Base-by-base conservation (phyloP, 495 filamentous ascomycete species). In the Immersiella caudata region DNA sequence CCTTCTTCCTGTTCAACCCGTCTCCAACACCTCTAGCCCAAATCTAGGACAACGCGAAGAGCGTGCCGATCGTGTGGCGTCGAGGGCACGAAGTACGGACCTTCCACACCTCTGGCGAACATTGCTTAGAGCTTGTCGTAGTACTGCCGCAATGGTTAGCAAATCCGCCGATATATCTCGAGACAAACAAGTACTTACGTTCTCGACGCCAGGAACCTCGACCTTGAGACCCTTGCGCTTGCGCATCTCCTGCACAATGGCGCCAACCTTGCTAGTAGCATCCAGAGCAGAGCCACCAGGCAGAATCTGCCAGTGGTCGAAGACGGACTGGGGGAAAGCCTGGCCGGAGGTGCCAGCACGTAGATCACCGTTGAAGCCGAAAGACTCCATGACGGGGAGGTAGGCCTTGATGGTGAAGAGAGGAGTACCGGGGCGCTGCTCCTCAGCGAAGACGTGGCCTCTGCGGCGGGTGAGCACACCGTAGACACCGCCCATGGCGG, bases 381-480 rank as follows among this genome's bases (percentile, higher is more conserved):
- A 99, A 14, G 95, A 99, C 88, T 99, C 95, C 86, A 96, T 94
- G 88, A 98, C 93, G 80, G 95, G 95, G 66, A 99, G 86, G 86
- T 97, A 99, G 69, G 95, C 93, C 90, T 98, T 98, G 87, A 99
- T 90, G 82, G 90, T 98, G 91, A 98, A 98, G 59, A 99, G 91
- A 83, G 96, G 96, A 79, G 96, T 99, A 79, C 95, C 95, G 69
- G 94, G 91, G 73, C 95, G 93, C 87, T 99, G 95, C 85, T 95
- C 92, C 86, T 99, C 95, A 74, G 85, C 83, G 89, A 98, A 98
- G 83, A 99, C 95, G 89, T 98, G 94, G 87, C 95, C 95, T 89
- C 95, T 88, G 76, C 94, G 85, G 78, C 95, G 92, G 84, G 96
- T 97, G 71, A 99, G 91, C 79, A 98, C 95, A 89, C 95, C 95